Conservation (phyloP, 805 yeast genomes). For the Ogataea naganishii region DNA sequence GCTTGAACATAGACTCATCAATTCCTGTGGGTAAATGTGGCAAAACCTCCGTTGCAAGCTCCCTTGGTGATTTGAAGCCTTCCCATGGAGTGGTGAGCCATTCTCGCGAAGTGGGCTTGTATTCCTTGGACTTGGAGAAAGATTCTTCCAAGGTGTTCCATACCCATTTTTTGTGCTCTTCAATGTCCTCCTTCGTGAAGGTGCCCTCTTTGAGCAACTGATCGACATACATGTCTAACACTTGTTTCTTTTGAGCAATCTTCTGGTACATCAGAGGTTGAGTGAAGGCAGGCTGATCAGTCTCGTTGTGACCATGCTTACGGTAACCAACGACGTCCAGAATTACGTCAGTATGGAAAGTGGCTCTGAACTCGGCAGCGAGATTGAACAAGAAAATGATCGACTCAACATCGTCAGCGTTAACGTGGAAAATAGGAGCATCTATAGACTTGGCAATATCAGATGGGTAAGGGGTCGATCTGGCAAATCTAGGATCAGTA, state of each 20-base stretch:
- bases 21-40: conserved; percentile 97
- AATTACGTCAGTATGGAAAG: conserved; percentile 93
- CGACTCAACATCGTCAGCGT: conserved; percentile 96
- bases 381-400: conserved; percentile 84
- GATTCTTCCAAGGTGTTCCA: conserved; percentile 92
- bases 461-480: conserved; percentile 97
- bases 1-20: conserved; percentile 57
- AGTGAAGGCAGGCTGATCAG: conserved; percentile 98
- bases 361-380: conserved; percentile 98
- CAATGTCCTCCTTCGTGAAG: conserved; percentile 82
- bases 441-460: conserved; percentile 95
- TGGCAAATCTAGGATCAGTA: conserved; percentile 94
- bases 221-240: conserved; percentile 76
- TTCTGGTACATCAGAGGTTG: conserved; percentile 96
- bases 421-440: conserved; percentile 98
- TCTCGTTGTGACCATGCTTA: conserved; percentile 98
- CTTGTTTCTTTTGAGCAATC: conserved; percentile 84
- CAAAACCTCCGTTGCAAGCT: conserved; percentile 87
- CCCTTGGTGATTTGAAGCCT: conserved; percentile 95
- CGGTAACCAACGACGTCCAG: conserved; percentile 98
- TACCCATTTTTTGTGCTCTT: conserved; percentile 96
- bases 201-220: conserved; percentile 79
- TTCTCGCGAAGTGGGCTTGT: conserved; percentile 85
- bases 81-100: conserved; percentile 99
- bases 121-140: conserved; percentile 80